These are phyloP conservation scores for Termitomyces sp. DNA, from an alignment of 768 basidiomycete genomes.

Conservation along the genomic window DNA sequence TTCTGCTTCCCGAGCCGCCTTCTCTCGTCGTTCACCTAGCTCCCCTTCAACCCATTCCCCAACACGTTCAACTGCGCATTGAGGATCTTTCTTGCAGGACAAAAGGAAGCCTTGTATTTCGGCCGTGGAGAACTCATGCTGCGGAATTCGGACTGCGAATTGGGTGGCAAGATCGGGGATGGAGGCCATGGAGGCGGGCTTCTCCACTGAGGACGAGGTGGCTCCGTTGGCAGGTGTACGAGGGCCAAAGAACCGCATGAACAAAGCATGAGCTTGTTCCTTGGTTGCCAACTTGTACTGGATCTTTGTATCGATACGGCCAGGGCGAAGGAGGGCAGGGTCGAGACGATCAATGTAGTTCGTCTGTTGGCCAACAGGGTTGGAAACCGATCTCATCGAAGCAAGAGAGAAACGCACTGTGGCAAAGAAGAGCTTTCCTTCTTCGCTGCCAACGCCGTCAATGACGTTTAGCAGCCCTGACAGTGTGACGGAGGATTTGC, in stretches of 20 bases:
- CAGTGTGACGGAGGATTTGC: slow-evolving; percentile 43
- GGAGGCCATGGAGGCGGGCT: background rate
- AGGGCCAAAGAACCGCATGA: slow-evolving; percentile 45
- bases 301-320: slow-evolving; percentile 54
- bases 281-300: slow-evolving; percentile 48
- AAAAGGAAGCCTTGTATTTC: slow-evolving; percentile 63
- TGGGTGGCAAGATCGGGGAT: slow-evolving; percentile 33
- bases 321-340: slow-evolving; percentile 53
- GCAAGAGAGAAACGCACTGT: slow-evolving; percentile 36
- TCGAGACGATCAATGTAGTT: slow-evolving; percentile 58
- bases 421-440: slow-evolving; percentile 61
- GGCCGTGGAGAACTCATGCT: slow-evolving; percentile 53
- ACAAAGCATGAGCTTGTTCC: slow-evolving; percentile 47
- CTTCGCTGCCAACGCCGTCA: slow-evolving; percentile 60
- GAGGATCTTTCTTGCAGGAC: slow-evolving; percentile 38
- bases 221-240: background rate
- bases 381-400: background rate
- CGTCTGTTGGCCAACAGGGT: slow-evolving; percentile 31
- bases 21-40: slow-evolving; percentile 31
- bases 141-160: slow-evolving; percentile 45
- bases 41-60: slow-evolving; percentile 44
- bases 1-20: slow-evolving; percentile 32
- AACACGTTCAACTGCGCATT: slow-evolving; percentile 30
- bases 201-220: slow-evolving; percentile 4
- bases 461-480: slow-evolving; percentile 58